Percentiles rank a stretch among this genome's conserved stretches.
Conservation (phyloP, 1,284 basidiomycete genomes). For the Marasmius tenuissimus region DNA sequence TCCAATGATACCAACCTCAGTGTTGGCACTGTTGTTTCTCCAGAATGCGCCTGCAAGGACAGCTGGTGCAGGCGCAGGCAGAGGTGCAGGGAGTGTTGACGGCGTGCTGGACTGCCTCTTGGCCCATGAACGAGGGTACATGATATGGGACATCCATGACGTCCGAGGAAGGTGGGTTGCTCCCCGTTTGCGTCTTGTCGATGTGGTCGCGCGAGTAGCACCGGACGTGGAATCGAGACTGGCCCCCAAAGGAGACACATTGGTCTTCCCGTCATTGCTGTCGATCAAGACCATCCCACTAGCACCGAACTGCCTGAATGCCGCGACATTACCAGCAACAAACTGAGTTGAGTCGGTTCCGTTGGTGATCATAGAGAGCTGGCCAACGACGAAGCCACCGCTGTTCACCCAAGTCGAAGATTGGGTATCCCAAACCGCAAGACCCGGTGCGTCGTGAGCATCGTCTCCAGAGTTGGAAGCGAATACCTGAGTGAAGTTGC, state of each 20-base stretch:
- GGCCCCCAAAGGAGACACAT: conserved; percentile 57
- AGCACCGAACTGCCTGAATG: conserved; percentile 62
- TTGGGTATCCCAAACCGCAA: conserved; percentile 77
- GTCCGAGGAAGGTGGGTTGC: conserved; percentile 37
- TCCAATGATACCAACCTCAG: conserved; percentile 77
- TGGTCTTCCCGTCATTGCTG: conserved; percentile 57
- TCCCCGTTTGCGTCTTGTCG: conserved; percentile 30
- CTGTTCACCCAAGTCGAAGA: conserved; percentile 67
- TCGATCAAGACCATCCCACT: conserved; percentile 71
- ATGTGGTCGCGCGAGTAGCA: conserved; percentile 25
- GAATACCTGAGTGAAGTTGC: conserved; percentile 70
- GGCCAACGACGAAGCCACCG: conserved; percentile 76
- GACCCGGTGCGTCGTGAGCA: conserved; percentile 56
- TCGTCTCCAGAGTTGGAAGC: conserved; percentile 34
- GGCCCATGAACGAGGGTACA: conserved; percentile 47
- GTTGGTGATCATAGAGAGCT: conserved; percentile 71
- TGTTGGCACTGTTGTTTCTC: conserved; percentile 73
- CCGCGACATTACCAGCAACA: conserved; percentile 62
- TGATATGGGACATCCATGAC: conserved; percentile 52
- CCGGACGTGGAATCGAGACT: conserved; percentile 43
- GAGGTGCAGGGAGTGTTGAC: conserved; percentile 52
- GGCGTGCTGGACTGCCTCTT: conserved; percentile 46
- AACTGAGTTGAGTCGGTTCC: conserved; percentile 56
- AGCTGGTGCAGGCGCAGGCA: conserved; percentile 69
- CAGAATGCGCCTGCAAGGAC: conserved; percentile 89